Evolutionary conservation across 106 monocot genomes (phyloP), one percentile per base, ranked within the genome.

Genomic region (Dioscorea alata): DNA sequence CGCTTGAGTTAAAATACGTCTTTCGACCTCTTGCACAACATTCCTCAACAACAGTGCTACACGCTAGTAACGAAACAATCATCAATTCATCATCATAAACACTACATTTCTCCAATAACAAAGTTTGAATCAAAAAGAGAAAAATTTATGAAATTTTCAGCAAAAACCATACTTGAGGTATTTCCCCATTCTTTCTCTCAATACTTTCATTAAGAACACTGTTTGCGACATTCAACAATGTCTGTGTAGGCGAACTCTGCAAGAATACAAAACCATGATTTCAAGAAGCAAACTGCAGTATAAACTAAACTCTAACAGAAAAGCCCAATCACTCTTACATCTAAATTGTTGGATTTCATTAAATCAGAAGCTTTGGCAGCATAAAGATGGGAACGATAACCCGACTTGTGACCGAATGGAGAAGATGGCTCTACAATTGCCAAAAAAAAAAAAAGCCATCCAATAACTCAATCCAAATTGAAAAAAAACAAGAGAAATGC

Each of bases 21-120:
- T 75, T 31, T 88, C 91, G 60, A 95, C 81, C 78, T 95, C 91
- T 80, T 77, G 84, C 60, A 95, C 67, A 61, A 86, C 78, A 61
- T 82, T 88, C 60, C 74, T 88, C 72, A 95, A 60, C 68, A 91
- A 73, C 63, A 74, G 76, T 35, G 91, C 79, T 61, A 80, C 74
- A 34, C 86, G 84, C 95, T 95, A 59, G 13, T 31, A 51, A 17
- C 6, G 23, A 52, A 66, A 61, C 23, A 23, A 50, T 48, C n/a
- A 73, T 28, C 59, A 32, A 31, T 73, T 54, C 62, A 16, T n/a
- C 15, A 49, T 15, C 14, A 23, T 2, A 2, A 9, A 7, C 13
- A 54, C 18, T 20, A 33, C 4, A 57, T 20, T 32, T 33, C 16
- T 12, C 57, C 31, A 6, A 32, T 25, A 57, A 48, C 57, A 16